These are phyloP conservation scores for Calocybe gangraenosa DNA, from an alignment of 768 basidiomycete species.

Conservation along the genomic window DNA sequence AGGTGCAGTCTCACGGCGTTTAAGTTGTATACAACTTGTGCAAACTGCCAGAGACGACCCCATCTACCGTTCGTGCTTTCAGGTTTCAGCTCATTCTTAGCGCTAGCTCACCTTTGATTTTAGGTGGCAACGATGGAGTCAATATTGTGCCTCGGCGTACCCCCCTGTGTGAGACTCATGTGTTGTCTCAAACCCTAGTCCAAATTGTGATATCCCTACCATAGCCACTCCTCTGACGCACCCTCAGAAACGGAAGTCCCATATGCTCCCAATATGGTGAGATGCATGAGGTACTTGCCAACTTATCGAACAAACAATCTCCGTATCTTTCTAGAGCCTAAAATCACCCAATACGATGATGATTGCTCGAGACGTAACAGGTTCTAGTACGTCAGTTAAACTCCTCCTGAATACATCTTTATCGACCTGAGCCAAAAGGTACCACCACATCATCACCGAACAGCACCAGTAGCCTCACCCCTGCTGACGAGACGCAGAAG, in stretches of 20 bases:
- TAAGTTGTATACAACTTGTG: slow-evolving; percentile 28
- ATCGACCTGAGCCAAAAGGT: not conserved
- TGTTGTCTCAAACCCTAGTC: too few relatives aligned
- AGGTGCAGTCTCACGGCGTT: slow-evolving; percentile 29
- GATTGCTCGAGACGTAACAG: not conserved
- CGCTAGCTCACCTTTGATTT: too few relatives aligned
- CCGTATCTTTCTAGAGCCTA: too few relatives aligned
- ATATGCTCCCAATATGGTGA: not conserved
- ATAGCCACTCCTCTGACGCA: too few relatives aligned
- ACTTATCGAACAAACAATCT: too few relatives aligned
- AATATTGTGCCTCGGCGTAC: slow-evolving; percentile 11
- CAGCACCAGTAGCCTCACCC: not conserved
- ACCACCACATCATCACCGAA: not conserved
- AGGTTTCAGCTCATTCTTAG: not conserved
- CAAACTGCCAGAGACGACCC: slow-evolving; percentile 21
- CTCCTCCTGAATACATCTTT: not conserved
- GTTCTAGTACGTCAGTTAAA: not conserved
- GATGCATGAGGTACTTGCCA: too few relatives aligned
- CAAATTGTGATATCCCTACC: too few relatives aligned
- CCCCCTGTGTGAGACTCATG: slow-evolving; percentile 3
- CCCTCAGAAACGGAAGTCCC: too few relatives aligned
- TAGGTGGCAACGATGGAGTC: slow-evolving; percentile 16
- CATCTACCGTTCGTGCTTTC: slow-evolving; percentile 8
- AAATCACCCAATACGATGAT: not conserved
- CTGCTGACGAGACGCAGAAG: not conserved